Base-by-base conservation (phyloP, 2,329 filamentous ascomycete genomes). In the Neonectria ditissima region DNA sequence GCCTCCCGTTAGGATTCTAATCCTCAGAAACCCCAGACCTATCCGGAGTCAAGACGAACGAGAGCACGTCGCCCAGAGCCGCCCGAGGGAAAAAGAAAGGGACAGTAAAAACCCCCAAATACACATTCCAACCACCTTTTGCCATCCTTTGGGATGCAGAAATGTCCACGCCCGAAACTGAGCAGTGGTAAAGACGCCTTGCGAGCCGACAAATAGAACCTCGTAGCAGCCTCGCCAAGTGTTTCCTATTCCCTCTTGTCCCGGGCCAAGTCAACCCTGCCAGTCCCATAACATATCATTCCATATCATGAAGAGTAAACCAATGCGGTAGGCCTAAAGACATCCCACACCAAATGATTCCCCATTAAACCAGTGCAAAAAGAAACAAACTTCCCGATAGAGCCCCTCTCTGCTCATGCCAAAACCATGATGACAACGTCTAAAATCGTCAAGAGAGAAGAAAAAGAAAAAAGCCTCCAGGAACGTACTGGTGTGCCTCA, bases 301-400 rank as follows among this genome's bases (percentile, higher is more conserved):
- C 66, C 51, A 65, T 67, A 62, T 72, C 71, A 62, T 72, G 60
- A 71, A 61, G 48, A 56, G 44, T 61, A 65, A 69, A 64, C 67
- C 65, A 44, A 63, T 62, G 62, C 60, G 37, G 51, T 65, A 61
- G 59, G 58, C 60, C 65, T 56, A 58, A 50, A 34, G 59, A 62
- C 48, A 48, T 54, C 60, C 30, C 63, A 57, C 65, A 57, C 59
- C 56, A 69, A 70, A 70, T 62, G 56, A 61, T 52, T 63, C 65
- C 59, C 63, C 68, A 74, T 74, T 74, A 74, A 71, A 50, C 64
- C 69, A 59, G 63, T 62, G 62, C 47, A 58, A 71, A 71, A 63
- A 63, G 54, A 69, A 69, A 55, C 57, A 71, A 55, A 54, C 59
- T 57, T 63, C 50, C 65, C 37, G 63, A 66, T 53, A 65, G 52